phyloP scores from a whole-genome alignment of 345 rosid genomes.

The Hypericum perforatum region DNA sequence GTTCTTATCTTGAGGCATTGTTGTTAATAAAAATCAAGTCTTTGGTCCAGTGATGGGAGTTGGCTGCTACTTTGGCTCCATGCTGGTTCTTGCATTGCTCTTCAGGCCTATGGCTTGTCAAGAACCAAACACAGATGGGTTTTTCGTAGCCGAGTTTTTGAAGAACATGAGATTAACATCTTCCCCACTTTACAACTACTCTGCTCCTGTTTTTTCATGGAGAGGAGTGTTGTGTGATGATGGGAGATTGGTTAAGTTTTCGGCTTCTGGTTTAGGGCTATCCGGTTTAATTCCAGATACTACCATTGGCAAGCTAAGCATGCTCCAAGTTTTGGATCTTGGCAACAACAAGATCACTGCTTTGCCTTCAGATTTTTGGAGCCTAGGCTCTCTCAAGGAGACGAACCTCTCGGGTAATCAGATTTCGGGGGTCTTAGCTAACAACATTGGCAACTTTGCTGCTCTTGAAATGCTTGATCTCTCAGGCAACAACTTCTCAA shows the following conservation, averaged over 20 bases:
- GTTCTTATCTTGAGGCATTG: no score
- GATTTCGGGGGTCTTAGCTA: slow-evolving; percentile 67
- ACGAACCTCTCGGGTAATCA: slow-evolving; percentile 65
- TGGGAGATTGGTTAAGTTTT: slow-evolving; percentile 29
- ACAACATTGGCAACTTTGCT: slow-evolving; percentile 78
- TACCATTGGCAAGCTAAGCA: slow-evolving; percentile 82
- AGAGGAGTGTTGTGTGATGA: slow-evolving; percentile 58
- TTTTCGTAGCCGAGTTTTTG: slow-evolving; percentile 57
- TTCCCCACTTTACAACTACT: slow-evolving; percentile 32
- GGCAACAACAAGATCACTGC: slow-evolving; percentile 71
- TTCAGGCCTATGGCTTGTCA: slow-evolving; percentile 45
- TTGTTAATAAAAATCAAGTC: slow-evolving; percentile 13
- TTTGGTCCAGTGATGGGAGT: slow-evolving; percentile 43
- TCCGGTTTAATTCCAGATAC: slow-evolving; percentile 70
- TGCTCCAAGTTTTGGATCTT: slow-evolving; percentile 68
- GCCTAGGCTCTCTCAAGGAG: slow-evolving; percentile 50
- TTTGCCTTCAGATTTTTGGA: slow-evolving; percentile 87
- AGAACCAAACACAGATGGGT: slow-evolving; percentile 85
- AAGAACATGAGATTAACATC: slow-evolving; percentile 45
- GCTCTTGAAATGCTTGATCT: slow-evolving; percentile 57
- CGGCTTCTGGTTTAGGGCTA: slow-evolving; percentile 51
- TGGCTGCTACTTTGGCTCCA: slow-evolving; percentile 28
- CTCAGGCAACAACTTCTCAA: slow-evolving; percentile 59
- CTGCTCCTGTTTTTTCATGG: slow-evolving; percentile 65
- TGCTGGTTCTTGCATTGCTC: slow-evolving; percentile 49